phyloP scores from a whole-genome alignment of 805 yeast species.

The Limtongozyma cylindracea region DNA sequence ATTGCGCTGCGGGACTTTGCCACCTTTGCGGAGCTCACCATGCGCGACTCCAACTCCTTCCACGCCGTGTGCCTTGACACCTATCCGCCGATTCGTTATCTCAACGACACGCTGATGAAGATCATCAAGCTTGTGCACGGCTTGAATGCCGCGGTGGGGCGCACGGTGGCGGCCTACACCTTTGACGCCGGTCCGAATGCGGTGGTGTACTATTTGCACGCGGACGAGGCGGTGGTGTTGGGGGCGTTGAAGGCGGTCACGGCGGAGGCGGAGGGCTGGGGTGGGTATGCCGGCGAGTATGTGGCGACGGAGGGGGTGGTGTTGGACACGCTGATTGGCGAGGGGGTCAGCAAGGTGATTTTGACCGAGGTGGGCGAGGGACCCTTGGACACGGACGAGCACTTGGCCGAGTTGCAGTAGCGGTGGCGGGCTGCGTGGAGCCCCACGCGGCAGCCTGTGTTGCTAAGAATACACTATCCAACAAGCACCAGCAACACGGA shows the following conservation, averaged over 20 bases:
- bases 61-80: slow-evolving; percentile 96
- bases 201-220: slow-evolving; percentile 66
- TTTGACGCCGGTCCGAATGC: slow-evolving; percentile 99
- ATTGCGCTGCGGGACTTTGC: slow-evolving; percentile 55
- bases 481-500: no score
- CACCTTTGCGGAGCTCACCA: slow-evolving; percentile 70
- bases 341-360: slow-evolving; percentile 66
- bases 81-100: slow-evolving; percentile 66
- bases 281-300: no score
- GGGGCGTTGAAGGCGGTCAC: slow-evolving; percentile 42
- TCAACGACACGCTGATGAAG: slow-evolving; percentile 4
- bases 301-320: slow-evolving; percentile 6
- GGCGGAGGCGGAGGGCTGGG: slow-evolving; percentile 44
- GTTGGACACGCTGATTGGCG: slow-evolving; percentile 23
- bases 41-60: slow-evolving; percentile 92
- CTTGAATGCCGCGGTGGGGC: slow-evolving; percentile 43
- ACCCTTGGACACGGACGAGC: slow-evolving; percentile 35
- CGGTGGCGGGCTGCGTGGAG: no score
- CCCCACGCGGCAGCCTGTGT: no score
- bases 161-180: slow-evolving; percentile 78
- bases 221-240: slow-evolving; percentile 51
- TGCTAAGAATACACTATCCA: no score
- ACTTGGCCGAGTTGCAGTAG: no score
- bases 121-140: slow-evolving; percentile 17
- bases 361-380: slow-evolving; percentile 76